Evolutionary conservation across 352 stramenopile species (phyloP), one percentile per base, ranked within the genome.

Genomic region (Vaucheria bursata): DNA sequence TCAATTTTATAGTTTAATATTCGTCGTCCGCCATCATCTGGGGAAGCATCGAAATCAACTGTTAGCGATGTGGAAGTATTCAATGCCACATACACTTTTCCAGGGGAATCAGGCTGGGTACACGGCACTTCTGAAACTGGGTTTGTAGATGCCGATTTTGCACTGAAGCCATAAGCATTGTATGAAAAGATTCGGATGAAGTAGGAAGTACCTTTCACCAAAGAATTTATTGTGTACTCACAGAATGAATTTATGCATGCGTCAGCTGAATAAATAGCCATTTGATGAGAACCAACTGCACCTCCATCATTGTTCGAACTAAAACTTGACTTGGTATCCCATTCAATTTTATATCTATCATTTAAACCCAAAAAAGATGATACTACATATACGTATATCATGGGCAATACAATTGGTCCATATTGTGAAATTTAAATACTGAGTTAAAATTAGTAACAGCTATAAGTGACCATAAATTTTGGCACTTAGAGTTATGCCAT

Each of bases 81-180:
- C 2, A 85, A 71, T 4, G 34, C 52, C 0, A 95, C 67, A 0
- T 73, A 1, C 0, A 97, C 88, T 0, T 74, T 12, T 7, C 33
- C 68, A 0, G 92, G 91, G 33, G 89, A 88, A 0, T 86, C 77
- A 0, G 92, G 80, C 71, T 92, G 88, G 0, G 90, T 93, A 79
- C 88, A 90, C 0, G 92, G 91, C 1, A 91, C 78, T 0, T 85
- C 90, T 71, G 88, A 93, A 8, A 86, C 75, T 1, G 91, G 87
- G 0, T 88, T 81, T 0, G 89, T 88, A n/a, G 91, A 79, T 3
- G 87, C 90, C 0, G 90, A 83, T 0, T 82, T 75, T 0, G 85
- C 72, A 1, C 90, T 96, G 79, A 96, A 97, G 0, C 93, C 93
- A 35, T 95, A 94, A 52, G 89, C 88, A 71, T 96, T 97, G 85